Base-by-base conservation (phyloP, 306 rosid species). In the Medicago truncatula region DNA sequence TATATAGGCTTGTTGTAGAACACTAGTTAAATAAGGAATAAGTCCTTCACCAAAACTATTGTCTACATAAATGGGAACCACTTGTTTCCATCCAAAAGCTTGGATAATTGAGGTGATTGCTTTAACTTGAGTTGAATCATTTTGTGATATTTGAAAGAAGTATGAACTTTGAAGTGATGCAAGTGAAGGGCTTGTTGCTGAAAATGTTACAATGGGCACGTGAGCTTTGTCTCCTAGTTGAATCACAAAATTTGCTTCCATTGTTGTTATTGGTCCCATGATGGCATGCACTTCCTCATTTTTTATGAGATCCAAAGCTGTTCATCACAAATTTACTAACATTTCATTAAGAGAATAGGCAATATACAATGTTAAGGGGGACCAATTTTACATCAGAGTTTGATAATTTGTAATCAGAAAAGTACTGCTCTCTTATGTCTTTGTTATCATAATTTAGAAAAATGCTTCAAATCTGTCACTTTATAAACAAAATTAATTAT, bases 131-230 rank as follows among this genome's bases (percentile, higher is more conserved):
- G 76, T 36, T 7, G 83, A 74, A 54, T 87, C 97, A 0, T 40
- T 76, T 14, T 75, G 84, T 3, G 92, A 78, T 0, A 83, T 63
- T 41, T 69, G 87, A 46, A 91, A 85, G 23, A 84, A 91, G 69
- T 85, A 91, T 16, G 82, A 41, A 64, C 83, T 86, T 0, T 73
- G 54, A 16, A 79, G 78, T 2, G 87, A 73, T 21, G 84, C 17
- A 2, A 87, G 86, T 39, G 82, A 69, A 18, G 96, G 87, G 49
- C 88, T 84, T 53, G 85, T 81, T n/a, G 90, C 92, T 7, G 92
- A 76, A 46, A 87, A 87, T 6, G 85, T 78, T 34, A 89, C 25
- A 17, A 91, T 76, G 40, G 93, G 96, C 0, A 86, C 84, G 0
- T 66, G 84, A 8, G 88, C 78, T 71, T 88, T 81, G 34, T 78